Evolutionary conservation across 352 stramenopile species (phyloP), one percentile per base, ranked within the genome.

Genomic region (Pythium oligandrum): DNA sequence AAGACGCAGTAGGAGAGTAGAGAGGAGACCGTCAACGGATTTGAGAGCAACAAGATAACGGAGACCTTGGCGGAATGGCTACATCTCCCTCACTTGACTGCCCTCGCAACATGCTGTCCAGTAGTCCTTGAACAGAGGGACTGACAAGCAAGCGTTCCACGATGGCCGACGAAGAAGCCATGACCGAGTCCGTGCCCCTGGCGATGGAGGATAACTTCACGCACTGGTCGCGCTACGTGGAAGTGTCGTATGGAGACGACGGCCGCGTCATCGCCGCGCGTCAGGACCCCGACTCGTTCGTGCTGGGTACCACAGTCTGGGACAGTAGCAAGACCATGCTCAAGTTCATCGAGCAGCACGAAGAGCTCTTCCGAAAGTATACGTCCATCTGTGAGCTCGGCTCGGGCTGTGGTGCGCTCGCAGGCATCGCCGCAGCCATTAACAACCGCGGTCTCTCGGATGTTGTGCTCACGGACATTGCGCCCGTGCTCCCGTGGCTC

Each of bases 261-360:
- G 37, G 6, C 30, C 71, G 80, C 43, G 69, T 87, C 48, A 48
- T 93, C 39, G 63, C 72, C 0, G 70, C 80, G 17, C 71, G 78
- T 59, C 83, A 93, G 51, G 83, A 93, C 35, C 83, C 83, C 26
- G 75, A 88, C 67, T 90, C 83, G 57, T 89, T 89, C 63, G 74
- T 93, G 53, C 63, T 93, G 46, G 83, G 79, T 38, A 90, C 78
- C 42, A 93, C 83, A 4, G 79, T 93, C 44, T 90, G 83, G 82
- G 82, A 93, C 71, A 88, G 75, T 55, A 88, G 75, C 72, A 93
- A 93, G 66, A 89, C 78, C 51, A 64, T 95, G 59, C 68, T 90
- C 51, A 93, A 90, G 68, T 93, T 82, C 67, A 81, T 91, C 48
- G 84, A 95, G 70, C 72, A 85, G 55, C 64, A 77, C 34, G 33